These are phyloP conservation scores for Aspergillus viridinutans DNA, from an alignment of 2,329 filamentous ascomycete genomes.

Conservation along the genomic window DNA sequence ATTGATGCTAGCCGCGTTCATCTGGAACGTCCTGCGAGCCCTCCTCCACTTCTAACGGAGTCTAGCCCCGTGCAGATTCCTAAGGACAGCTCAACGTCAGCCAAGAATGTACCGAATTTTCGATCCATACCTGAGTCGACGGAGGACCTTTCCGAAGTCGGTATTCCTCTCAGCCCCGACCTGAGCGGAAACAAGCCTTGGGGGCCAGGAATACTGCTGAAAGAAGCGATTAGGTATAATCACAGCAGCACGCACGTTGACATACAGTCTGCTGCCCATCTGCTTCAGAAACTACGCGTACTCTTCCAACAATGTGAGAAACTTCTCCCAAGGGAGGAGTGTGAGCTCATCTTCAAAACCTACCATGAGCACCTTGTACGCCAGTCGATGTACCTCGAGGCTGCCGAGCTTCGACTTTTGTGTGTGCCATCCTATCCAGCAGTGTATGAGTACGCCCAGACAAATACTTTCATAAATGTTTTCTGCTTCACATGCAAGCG, in stretches of 20 bases:
- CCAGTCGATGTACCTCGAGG: slow-evolving; percentile 43
- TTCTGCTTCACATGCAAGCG: slow-evolving; percentile 55
- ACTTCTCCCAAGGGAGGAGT: slow-evolving; percentile 43
- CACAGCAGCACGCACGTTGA: slow-evolving; percentile 36
- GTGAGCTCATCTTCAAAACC: slow-evolving; percentile 52
- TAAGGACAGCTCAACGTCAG: slow-evolving; percentile 5
- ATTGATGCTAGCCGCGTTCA: slow-evolving; percentile 25
- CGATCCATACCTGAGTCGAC: slow-evolving; percentile 9
- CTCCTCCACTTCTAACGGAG: slow-evolving; percentile 34
- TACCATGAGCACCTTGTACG: slow-evolving; percentile 55
- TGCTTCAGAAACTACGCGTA: slow-evolving; percentile 38
- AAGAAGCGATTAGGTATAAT: slow-evolving; percentile 39
- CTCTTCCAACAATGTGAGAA: slow-evolving; percentile 36
- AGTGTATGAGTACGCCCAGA: slow-evolving; percentile 54
- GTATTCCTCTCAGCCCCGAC: slow-evolving; percentile 31
- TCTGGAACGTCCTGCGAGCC: slow-evolving; percentile 44
- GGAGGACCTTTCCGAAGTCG: slow-evolving; percentile 20
- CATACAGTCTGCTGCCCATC: slow-evolving; percentile 38
- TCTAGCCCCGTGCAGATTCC: slow-evolving; percentile 24
- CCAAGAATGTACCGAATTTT: slow-evolving; percentile 1
- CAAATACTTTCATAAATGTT: slow-evolving; percentile 52
- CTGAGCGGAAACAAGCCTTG: slow-evolving; percentile 33
- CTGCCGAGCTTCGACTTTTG: slow-evolving; percentile 53
- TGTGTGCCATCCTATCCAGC: slow-evolving; percentile 53
- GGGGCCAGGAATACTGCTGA: slow-evolving; percentile 36